Conservation (phyloP, 2,329 filamentous ascomycete genomes). For the Incumbomyces lentus region DNA sequence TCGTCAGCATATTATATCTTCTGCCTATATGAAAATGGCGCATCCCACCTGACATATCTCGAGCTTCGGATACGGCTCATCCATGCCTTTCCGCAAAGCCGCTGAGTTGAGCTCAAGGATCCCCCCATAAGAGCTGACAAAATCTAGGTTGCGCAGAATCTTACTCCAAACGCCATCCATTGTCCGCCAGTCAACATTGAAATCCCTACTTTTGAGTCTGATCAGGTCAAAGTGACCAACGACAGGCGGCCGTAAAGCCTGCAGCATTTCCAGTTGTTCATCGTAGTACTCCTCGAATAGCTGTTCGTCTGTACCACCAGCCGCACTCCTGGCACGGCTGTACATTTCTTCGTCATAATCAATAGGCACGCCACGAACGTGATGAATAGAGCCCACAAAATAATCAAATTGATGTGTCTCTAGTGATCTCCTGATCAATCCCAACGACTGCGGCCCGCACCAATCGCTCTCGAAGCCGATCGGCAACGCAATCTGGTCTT, state of each 20-base stretch:
- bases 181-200: constrained; percentile 48
- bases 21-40: background rate
- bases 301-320: constrained; percentile 56
- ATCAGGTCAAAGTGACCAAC: constrained; percentile 95
- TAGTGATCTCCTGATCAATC: constrained; percentile 49
- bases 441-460: constrained; percentile 61
- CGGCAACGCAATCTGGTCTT: constrained; percentile 61
- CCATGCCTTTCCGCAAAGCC: constrained; percentile 77
- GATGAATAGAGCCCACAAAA: constrained; percentile 88
- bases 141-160: constrained; percentile 62
- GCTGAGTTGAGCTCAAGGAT: constrained; percentile 85
- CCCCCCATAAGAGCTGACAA: constrained; percentile 62
- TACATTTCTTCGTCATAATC: constrained; percentile 70
- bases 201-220: constrained; percentile 63
- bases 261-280: constrained; percentile 71
- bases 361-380: constrained; percentile 76
- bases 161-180: constrained; percentile 61
- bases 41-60: constrained; percentile 61
- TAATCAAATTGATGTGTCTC: constrained; percentile 62
- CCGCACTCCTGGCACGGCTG: constrained; percentile 45
- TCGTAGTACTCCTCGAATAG: constrained; percentile 83
- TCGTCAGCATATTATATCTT: background rate
- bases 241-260: constrained; percentile 58
- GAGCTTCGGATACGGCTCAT: constrained; percentile 76
- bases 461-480: constrained; percentile 92